Percentiles rank a stretch among this genome's conserved stretches.
Evolutionary conservation across 1,284 basidiomycete genomes (phyloP).

Genomic region (Austropuccinia psidii): DNA sequence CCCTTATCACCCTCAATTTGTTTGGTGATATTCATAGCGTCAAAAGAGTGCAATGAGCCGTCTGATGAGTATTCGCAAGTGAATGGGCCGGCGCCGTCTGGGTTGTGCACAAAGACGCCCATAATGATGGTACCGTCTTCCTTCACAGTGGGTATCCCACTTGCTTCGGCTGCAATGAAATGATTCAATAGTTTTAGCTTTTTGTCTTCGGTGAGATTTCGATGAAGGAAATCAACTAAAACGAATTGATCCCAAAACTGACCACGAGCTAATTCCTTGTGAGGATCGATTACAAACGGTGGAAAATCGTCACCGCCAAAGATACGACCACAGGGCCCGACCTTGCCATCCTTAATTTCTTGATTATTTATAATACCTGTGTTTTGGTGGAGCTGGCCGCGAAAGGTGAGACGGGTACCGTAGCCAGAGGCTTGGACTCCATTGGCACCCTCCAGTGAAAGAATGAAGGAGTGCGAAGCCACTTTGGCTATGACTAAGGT

Average conservation of each 20-base stretch:
- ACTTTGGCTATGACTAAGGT: too few relatives aligned
- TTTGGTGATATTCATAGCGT: constrained; percentile 24
- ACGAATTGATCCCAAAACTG: neutral
- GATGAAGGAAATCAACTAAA: neutral
- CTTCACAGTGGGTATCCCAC: constrained; percentile 1
- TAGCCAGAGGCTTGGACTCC: constrained; percentile 22
- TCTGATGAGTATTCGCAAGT: constrained; percentile 31
- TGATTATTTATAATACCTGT: constrained; percentile 32
- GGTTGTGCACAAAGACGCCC: constrained; percentile 33
- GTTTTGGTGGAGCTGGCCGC: constrained; percentile 31
- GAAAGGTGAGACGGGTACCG: constrained; percentile 16
- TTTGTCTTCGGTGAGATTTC: neutral
- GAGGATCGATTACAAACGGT: constrained; percentile 26
- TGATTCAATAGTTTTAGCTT: neutral
- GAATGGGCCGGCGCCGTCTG: constrained; percentile 35
- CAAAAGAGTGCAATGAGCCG: constrained; percentile 4
- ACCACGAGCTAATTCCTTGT: constrained; percentile 18
- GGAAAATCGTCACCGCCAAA: constrained; percentile 28
- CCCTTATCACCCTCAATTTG: constrained; percentile 34
- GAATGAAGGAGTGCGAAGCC: constrained; percentile 21
- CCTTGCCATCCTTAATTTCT: constrained; percentile 21
- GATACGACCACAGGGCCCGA: constrained; percentile 29
- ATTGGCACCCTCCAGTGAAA: constrained; percentile 31
- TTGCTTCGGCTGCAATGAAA: constrained; percentile 19
- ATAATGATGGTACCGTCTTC: constrained; percentile 22